Evolutionary conservation across 306 rosid species (phyloP).

Genomic region (Cicer chorassanicum): DNA sequence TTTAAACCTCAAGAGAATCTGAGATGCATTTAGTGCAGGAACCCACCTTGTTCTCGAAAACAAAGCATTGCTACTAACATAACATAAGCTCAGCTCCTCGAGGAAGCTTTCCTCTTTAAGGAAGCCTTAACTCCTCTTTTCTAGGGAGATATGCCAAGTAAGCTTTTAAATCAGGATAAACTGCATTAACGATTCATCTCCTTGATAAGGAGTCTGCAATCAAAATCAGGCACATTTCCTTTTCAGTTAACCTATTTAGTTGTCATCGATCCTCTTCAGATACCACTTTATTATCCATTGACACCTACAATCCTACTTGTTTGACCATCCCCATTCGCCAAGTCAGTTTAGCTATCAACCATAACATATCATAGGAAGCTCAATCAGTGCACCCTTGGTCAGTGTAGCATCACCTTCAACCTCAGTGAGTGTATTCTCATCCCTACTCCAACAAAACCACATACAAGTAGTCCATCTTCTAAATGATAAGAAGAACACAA

Average conservation of each 20-base stretch:
- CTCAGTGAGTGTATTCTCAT: neutral
- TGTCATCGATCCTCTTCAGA: neutral
- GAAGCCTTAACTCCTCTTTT: neutral
- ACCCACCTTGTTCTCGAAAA: neutral
- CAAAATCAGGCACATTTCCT: too few species aligned
- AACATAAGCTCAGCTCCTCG: neutral
- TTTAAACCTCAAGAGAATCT: neutral
- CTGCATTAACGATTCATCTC: neutral
- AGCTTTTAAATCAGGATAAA: neutral
- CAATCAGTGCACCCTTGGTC: neutral
- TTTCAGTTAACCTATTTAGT: too few species aligned
- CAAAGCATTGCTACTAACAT: neutral
- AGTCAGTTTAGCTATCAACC: neutral
- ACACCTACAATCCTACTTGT: neutral
- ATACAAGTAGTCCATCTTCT: neutral
- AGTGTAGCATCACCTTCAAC: neutral
- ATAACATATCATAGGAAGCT: neutral
- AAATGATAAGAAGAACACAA: neutral
- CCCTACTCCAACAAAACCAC: neutral
- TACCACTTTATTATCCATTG: neutral
- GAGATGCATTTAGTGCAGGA: conserved; percentile 3
- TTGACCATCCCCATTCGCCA: neutral
- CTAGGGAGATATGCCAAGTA: neutral
- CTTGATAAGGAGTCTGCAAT: too few species aligned
- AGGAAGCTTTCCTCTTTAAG: neutral